These are phyloP conservation scores for Macrophomina pseudophaseolina DNA, from an alignment of 2,329 filamentous ascomycete genomes.

Conservation along the genomic window DNA sequence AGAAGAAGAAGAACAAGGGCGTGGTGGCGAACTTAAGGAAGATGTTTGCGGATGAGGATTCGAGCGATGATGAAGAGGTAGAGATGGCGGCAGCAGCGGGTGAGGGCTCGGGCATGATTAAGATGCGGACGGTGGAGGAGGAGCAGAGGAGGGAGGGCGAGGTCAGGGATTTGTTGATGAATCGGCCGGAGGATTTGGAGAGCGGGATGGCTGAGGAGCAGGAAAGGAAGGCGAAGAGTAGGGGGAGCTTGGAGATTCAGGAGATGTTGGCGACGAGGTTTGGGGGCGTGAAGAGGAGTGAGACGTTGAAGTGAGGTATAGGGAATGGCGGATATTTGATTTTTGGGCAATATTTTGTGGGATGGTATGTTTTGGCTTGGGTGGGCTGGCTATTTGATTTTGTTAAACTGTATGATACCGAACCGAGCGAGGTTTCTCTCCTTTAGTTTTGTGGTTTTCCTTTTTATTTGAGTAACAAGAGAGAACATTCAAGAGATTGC, in stretches of 20 bases:
- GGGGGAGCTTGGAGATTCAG: slow-evolving; percentile 25
- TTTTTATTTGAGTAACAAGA: no score
- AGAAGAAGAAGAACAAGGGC: not conserved
- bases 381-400: not conserved
- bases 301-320: slow-evolving; percentile 15
- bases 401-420: slow-evolving; percentile 7
- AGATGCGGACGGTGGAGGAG: slow-evolving; percentile 32
- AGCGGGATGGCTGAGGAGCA: not conserved
- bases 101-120: slow-evolving; percentile 39
- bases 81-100: slow-evolving; percentile 49
- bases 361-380: not conserved
- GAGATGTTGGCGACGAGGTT: slow-evolving; percentile 25
- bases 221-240: not conserved
- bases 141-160: slow-evolving; percentile 40
- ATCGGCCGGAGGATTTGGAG: slow-evolving; percentile 32
- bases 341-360: not conserved
- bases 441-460: not conserved
- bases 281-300: slow-evolving; percentile 24
- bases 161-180: slow-evolving; percentile 40
- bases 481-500: no score
- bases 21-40: not conserved
- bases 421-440: slow-evolving; percentile 17
- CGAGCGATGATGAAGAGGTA: slow-evolving; percentile 46
- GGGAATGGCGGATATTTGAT: not conserved
- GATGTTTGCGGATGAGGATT: not conserved